Conservation (phyloP, 176 grass and related monocot species). For the Raddia distichophylla region DNA sequence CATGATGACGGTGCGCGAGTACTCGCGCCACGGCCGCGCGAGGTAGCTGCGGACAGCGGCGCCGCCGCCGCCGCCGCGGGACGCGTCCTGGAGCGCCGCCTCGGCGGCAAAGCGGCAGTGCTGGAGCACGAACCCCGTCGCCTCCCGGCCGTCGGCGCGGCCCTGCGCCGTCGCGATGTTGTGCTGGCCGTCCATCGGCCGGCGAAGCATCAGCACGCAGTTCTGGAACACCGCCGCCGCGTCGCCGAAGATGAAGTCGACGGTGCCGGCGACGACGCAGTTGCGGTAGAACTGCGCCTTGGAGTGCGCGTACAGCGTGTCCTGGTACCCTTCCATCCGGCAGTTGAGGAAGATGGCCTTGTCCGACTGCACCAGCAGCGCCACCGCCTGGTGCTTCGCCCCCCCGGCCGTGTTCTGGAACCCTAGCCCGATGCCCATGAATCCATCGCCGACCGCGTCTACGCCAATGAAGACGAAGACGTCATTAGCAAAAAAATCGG, state of each 20-base stretch:
- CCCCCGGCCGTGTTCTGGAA: conserved; percentile 86
- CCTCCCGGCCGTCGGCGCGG: conserved; percentile 48
- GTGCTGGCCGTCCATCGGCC: conserved; percentile 35
- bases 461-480: no score
- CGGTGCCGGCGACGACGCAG: conserved; percentile 59
- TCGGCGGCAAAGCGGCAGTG: conserved; percentile 49
- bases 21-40: conserved; percentile 63
- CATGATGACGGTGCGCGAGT: conserved; percentile 67
- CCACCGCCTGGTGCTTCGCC: conserved; percentile 88
- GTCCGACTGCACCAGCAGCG: conserved; percentile 74
- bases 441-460: conserved; percentile 50
- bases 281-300: conserved; percentile 68
- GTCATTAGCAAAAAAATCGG: no score
- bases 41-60: conserved; percentile 47
- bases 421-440: conserved; percentile 61
- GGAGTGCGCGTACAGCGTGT: conserved; percentile 67
- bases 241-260: conserved; percentile 71
- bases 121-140: conserved; percentile 58
- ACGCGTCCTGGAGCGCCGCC: conserved; percentile 20
- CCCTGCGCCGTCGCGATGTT: conserved; percentile 62
- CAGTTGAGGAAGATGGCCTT: conserved; percentile 84
- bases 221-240: conserved; percentile 67
- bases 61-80: background rate
- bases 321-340: conserved; percentile 63
- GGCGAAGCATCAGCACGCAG: conserved; percentile 44